These are phyloP conservation scores for Naganishia cerealis DNA, from an alignment of 1,284 basidiomycete species.

Conservation along the genomic window DNA sequence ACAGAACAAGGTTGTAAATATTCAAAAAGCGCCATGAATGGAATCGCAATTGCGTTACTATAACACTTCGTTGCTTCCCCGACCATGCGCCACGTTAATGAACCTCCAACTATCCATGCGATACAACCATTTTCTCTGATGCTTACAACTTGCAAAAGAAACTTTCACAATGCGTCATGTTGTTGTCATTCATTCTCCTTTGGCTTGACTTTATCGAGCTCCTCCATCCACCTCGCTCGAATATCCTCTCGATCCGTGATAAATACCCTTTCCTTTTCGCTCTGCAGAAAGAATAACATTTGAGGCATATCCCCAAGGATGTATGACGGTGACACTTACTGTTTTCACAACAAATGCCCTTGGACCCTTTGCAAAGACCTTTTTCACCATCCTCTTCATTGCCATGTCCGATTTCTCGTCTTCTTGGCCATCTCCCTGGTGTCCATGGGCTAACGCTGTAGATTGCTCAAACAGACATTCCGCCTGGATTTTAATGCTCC, in stretches of 20 bases:
- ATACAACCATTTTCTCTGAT: slow-evolving; percentile 7
- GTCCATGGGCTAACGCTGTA: background rate
- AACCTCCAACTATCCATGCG: background rate
- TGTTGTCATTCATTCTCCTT: slow-evolving; percentile 1
- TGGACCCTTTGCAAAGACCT: slow-evolving; percentile 46
- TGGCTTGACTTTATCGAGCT: slow-evolving; percentile 37
- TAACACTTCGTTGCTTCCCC: no score
- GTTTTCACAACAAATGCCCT: slow-evolving; percentile 49
- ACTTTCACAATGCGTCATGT: background rate
- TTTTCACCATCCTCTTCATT: slow-evolving; percentile 37
- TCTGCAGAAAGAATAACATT: slow-evolving; percentile 16
- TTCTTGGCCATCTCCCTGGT: slow-evolving; percentile 23
- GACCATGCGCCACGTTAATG: no score
- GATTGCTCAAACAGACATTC: slow-evolving; percentile 53
- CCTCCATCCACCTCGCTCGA: slow-evolving; percentile 44
- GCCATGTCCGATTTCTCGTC: background rate
- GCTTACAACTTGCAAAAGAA: background rate
- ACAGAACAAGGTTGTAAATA: background rate
- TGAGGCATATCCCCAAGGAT: background rate
- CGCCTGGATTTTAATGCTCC: slow-evolving; percentile 54
- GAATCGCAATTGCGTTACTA: background rate
- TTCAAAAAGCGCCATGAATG: background rate
- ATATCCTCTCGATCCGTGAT: slow-evolving; percentile 44
- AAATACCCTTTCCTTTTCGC: slow-evolving; percentile 38
- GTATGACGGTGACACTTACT: slow-evolving; percentile 38